phyloP scores from a whole-genome alignment of 306 rosid genomes.

The Glycine soja region DNA sequence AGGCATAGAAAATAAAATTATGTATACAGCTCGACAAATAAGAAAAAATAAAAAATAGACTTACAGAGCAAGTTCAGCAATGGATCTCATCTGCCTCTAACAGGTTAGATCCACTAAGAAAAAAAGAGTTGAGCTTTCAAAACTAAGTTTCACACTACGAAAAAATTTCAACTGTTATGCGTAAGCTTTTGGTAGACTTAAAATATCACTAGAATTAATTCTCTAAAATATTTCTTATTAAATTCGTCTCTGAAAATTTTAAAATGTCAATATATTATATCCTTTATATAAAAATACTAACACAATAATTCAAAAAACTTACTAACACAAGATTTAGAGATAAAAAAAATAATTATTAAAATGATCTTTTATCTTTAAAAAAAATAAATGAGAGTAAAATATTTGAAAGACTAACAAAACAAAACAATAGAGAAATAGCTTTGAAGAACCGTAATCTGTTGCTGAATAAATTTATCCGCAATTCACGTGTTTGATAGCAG shows the following conservation, averaged over 20 bases:
- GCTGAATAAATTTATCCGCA: constrained; percentile 12
- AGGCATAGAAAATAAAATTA: background rate
- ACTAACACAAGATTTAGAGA: background rate
- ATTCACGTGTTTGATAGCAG: constrained; percentile 46
- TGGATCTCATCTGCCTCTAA: constrained; percentile 42
- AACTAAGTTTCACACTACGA: background rate
- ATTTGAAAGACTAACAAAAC: no score
- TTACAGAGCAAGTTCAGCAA: background rate
- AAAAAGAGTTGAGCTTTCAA: background rate
- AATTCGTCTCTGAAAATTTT: background rate
- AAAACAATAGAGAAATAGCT: background rate
- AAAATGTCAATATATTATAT: background rate
- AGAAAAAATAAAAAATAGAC: no score
- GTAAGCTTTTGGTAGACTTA: no score
- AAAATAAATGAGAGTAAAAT: no score
- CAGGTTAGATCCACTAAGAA: constrained; percentile 52
- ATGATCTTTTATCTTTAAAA: no score
- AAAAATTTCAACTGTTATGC: no score
- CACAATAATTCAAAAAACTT: no score
- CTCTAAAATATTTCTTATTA: background rate
- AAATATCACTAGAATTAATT: background rate
- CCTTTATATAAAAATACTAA: background rate
- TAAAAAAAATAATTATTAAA: background rate
- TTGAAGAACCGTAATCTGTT: background rate
- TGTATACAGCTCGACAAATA: no score